Evolutionary conservation across 2,329 filamentous ascomycete genomes (phyloP).

Genomic region (Paraphoma sp.): DNA sequence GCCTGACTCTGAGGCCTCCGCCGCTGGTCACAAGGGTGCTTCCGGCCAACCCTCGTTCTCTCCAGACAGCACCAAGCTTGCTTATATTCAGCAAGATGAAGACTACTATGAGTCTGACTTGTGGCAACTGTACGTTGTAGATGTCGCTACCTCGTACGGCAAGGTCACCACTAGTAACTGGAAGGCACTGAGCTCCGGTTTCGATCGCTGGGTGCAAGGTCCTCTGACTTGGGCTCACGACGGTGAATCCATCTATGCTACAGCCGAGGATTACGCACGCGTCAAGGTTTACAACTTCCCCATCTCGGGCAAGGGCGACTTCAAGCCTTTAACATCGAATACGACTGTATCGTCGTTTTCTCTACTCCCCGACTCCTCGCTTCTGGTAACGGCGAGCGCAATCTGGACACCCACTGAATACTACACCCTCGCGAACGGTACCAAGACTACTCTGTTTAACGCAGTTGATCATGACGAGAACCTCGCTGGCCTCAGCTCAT

Average conservation of each 20-base stretch:
- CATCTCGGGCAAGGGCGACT: constrained; percentile 62
- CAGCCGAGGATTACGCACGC: constrained; percentile 43
- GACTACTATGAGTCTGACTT: constrained; percentile 80
- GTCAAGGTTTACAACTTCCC: constrained; percentile 66
- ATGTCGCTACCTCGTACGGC: constrained; percentile 28
- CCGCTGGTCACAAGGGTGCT: constrained; percentile 66
- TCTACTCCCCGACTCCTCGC: constrained; percentile 66
- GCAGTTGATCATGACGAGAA: constrained; percentile 70
- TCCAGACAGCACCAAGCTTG: constrained; percentile 71
- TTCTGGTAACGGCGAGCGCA: constrained; percentile 46
- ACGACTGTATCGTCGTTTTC: constrained; percentile 49
- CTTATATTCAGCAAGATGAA: constrained; percentile 77
- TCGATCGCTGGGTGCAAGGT: constrained; percentile 38
- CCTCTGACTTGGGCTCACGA: constrained; percentile 41
- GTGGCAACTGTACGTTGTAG: constrained; percentile 54
- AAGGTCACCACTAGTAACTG: constrained; percentile 37
- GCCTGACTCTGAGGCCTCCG: constrained; percentile 29
- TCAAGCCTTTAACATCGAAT: constrained; percentile 52
- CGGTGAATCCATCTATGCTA: constrained; percentile 38
- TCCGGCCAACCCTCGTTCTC: constrained; percentile 75
- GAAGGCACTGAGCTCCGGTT: constrained; percentile 36
- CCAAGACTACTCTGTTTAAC: constrained; percentile 57
- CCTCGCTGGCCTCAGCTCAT: constrained; percentile 68
- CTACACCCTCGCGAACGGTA: constrained; percentile 35
- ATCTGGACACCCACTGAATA: constrained; percentile 44